These are phyloP conservation scores for Sergeia podlipaevii DNA, from an alignment of 208 protist genomes.

Conservation along the genomic window DNA sequence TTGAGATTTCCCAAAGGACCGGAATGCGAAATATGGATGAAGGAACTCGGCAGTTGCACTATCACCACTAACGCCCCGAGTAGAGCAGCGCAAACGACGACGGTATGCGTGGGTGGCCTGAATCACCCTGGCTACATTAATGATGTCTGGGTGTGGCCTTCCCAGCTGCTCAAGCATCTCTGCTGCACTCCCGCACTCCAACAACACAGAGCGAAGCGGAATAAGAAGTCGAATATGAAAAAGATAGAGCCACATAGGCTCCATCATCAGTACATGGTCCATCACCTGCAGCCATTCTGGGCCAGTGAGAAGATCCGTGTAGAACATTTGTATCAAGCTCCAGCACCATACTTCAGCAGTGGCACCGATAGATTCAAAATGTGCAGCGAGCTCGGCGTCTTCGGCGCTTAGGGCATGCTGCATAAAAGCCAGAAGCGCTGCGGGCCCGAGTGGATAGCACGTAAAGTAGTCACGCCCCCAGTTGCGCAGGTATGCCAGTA, in stretches of 20 bases:
- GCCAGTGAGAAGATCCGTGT: slow-evolving; percentile 66
- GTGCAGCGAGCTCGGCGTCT: slow-evolving; percentile 37
- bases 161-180: slow-evolving; percentile 47
- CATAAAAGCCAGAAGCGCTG: slow-evolving; percentile 44
- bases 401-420: slow-evolving; percentile 35
- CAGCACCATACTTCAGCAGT: slow-evolving; percentile 67
- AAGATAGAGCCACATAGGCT: slow-evolving; percentile 78
- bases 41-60: too few relatives aligned
- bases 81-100: too few relatives aligned
- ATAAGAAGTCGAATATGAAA: slow-evolving; percentile 56
- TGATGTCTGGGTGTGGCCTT: slow-evolving; percentile 10
- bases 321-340: slow-evolving; percentile 54
- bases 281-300: slow-evolving; percentile 89
- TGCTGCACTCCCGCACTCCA: slow-evolving; percentile 21
- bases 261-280: slow-evolving; percentile 75
- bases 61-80: too few relatives aligned
- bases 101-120: slow-evolving; percentile 52
- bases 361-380: slow-evolving; percentile 54
- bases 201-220: slow-evolving; percentile 29
- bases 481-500: slow-evolving; percentile 71
- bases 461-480: slow-evolving; percentile 79
- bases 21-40: too few relatives aligned
- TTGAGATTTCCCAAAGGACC: too few relatives aligned
- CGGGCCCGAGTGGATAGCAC: slow-evolving; percentile 70
- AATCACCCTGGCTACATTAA: slow-evolving; percentile 33